Base-by-base conservation (phyloP, 2,329 filamentous ascomycete genomes). In the Venturia asperata region DNA sequence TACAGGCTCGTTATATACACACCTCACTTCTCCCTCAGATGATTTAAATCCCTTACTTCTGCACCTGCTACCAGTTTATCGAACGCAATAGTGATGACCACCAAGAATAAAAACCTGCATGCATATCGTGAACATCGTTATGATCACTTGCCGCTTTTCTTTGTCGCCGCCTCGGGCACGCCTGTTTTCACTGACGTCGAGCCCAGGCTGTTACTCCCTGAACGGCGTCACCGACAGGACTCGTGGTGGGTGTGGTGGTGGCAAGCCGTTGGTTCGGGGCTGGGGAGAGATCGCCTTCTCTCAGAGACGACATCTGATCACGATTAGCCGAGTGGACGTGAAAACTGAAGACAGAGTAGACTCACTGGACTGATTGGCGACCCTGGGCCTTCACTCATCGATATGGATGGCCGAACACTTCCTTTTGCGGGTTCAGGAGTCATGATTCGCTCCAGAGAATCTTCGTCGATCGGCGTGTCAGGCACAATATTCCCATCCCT, bases 31-130 rank as follows among this genome's bases (percentile, higher is more conserved):
- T 17, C n/a, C 17, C 9, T 17, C 5, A 4, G 4, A 21, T 15
- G 27, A 27, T 37, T 19, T 1, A n/a, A 37, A 58, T 3, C 52
- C 52, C 52, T 58, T 39, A 58, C 52, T 58, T 58, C 52, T 58
- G 52, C 52, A 58, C 52, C 52, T 58, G 30, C 52, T 58, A 19
- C 52, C 52, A 37, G 30, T 58, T 37, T 58, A 27, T 34, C 37
- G 30, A 3, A 34, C 19, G 5, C 15, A 37, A 37, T n/a, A 19
- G 37, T 58, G 15, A 17, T 37, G 21, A 3, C 27, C 47, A 10
- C 52, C n/a, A 58, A 58, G 37, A 58, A 58, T 21, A 15, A 21
- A 21, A 21, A n/a, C 27, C 30, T 58, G 6, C n/a, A 37, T n/a
- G 27, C 30, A 34, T 11, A 37, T 24, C 27, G 4, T 37, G 11